A percentile compares a stretch with the other conserved stretches of the same genome.
Evolutionary conservation across 352 stramenopile genomes (phyloP).

Genomic region (Globisporangium canariense): DNA sequence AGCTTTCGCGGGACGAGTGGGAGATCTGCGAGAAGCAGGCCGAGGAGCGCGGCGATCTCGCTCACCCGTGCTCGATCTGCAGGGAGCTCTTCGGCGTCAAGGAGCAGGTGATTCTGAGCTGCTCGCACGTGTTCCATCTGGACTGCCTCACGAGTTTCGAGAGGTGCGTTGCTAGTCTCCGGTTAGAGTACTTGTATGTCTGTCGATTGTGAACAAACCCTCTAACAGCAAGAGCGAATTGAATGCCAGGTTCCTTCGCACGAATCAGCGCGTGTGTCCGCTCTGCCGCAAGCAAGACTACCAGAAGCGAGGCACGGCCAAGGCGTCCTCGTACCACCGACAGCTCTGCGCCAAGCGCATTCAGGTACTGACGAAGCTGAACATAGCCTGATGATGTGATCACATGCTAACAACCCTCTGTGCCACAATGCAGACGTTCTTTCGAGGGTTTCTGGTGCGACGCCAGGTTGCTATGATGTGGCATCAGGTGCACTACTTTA

Average conservation of each 20-base stretch:
- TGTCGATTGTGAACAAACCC: background rate
- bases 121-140: constrained; percentile 85
- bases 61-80: constrained; percentile 81
- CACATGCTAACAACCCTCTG: no score
- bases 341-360: constrained; percentile 50
- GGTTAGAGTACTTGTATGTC: background rate
- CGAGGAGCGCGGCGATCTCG: constrained; percentile 51
- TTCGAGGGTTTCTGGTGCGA: constrained; percentile 36
- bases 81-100: constrained; percentile 66
- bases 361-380: constrained; percentile 29
- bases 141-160: constrained; percentile 83
- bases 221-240: background rate
- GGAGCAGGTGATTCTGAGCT: constrained; percentile 82
- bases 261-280: constrained; percentile 74
- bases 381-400: background rate
- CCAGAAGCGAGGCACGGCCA: constrained; percentile 59
- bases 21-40: constrained; percentile 65
- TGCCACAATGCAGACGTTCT: constrained; percentile 19
- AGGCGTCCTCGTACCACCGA: constrained; percentile 46
- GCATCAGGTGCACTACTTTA: constrained; percentile 24
- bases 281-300: constrained; percentile 85
- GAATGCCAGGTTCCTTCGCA: constrained; percentile 55
- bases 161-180: constrained; percentile 22
- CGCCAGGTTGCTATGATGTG: constrained; percentile 21
- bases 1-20: constrained; percentile 71